phyloP scores from a whole-genome alignment of 2,329 filamentous ascomycete species.

The Acrodontium crateriforme region DNA sequence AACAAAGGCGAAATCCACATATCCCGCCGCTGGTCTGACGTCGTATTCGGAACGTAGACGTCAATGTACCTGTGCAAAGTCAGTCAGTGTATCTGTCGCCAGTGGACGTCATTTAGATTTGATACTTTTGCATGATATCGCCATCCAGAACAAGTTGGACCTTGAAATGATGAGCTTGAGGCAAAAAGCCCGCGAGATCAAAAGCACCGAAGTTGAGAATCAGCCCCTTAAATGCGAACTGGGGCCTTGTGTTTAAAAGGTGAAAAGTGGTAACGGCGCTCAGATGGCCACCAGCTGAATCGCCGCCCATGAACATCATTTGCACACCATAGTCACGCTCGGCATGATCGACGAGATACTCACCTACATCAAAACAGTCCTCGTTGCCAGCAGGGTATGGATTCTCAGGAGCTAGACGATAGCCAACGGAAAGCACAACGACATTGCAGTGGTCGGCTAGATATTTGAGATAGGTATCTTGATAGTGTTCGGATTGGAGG shows the following conservation, averaged over 20 bases:
- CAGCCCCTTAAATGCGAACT: slow-evolving; percentile 35
- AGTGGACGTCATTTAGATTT: slow-evolving; percentile 1
- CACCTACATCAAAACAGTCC: slow-evolving; percentile 44
- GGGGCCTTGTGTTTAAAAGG: slow-evolving; percentile 26
- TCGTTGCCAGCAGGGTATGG: slow-evolving; percentile 41
- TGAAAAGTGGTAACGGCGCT: slow-evolving; percentile 33
- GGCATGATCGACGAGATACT: slow-evolving; percentile 38
- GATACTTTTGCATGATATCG: slow-evolving; percentile 29
- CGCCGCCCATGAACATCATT: slow-evolving; percentile 31
- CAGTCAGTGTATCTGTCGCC: slow-evolving; percentile 1
- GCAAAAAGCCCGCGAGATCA: slow-evolving; percentile 33
- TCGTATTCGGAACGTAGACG: slow-evolving; percentile 32
- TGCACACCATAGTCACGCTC: slow-evolving; percentile 27
- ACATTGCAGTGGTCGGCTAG: slow-evolving; percentile 37
- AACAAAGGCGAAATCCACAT: slow-evolving; percentile 38
- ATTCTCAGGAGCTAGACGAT: slow-evolving; percentile 46
- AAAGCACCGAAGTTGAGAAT: slow-evolving; percentile 41
- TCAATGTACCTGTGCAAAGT: slow-evolving; percentile 25
- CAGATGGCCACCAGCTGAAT: slow-evolving; percentile 40
- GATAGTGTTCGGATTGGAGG: slow-evolving; percentile 27
- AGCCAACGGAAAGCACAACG: slow-evolving; percentile 42
- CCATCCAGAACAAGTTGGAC: slow-evolving; percentile 31
- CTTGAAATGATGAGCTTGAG: slow-evolving; percentile 28
- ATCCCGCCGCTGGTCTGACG: slow-evolving; percentile 27
- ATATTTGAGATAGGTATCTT: slow-evolving; percentile 35